Base-by-base conservation (phyloP, 2,329 filamentous ascomycete species). In the Lasiodiplodia gonubiensis region DNA sequence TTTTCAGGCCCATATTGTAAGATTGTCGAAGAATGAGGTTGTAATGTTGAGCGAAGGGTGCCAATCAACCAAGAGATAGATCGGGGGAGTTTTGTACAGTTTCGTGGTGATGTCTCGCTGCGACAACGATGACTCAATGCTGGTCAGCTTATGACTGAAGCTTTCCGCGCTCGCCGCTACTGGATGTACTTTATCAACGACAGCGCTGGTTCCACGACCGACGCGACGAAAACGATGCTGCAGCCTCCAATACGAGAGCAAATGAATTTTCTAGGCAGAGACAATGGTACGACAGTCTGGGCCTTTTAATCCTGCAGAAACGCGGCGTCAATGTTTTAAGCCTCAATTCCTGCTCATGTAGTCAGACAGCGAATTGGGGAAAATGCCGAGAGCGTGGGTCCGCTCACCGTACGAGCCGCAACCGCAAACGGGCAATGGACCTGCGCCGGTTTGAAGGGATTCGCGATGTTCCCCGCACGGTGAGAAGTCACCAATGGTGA, bases 1-100 rank as follows among this genome's bases (percentile, higher is more conserved):
- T 67, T 18, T 23, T 59, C 12, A 67, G 5, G 16, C 60, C 64
- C 64, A 67, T 67, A 2, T 35, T 35, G 5, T 4, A 35, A 10
- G 7, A 11, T 10, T 23, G n/a, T 4, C 10, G 59, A 25, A 2
- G 25, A 33, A 8, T 21, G 8, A 21, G 21, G 25, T 7, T 49
- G 57, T 23, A 18, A 7, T 25, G 12, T n/a, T 16, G 16, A 46
- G 14, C 37, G 37, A 30, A 4, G 2, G 23, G 14, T 8, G 5
- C 12, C 5, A 49, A 14, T 27, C 39, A 18, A 21, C n/a, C 25
- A 57, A 57, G 35, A 23, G 30, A 23, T 39, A n/a, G 35, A 12
- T 10, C 35, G 4, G 35, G 35, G 18, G 39, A 49, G 10, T 5
- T 51, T 51, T 51, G 51, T 63, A 37, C 23, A 30, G 25, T 16